phyloP scores from a whole-genome alignment of 345 rosid species.

The Citrus glauca region DNA sequence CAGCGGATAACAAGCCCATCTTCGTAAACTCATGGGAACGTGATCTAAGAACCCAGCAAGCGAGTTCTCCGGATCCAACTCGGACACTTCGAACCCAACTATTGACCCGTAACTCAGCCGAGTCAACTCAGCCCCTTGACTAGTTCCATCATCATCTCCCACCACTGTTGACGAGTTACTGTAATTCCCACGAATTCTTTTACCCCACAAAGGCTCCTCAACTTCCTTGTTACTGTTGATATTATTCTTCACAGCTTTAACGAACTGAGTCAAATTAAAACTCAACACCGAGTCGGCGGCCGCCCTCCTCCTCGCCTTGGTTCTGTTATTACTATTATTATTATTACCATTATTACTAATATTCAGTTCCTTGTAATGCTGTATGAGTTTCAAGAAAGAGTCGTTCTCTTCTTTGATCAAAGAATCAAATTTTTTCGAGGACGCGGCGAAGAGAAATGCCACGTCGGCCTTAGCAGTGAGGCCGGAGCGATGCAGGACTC shows the following conservation, averaged over 20 bases:
- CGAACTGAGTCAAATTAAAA: slow-evolving; percentile 48
- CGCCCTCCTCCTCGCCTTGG: slow-evolving; percentile 5
- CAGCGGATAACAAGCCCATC: slow-evolving; percentile 96
- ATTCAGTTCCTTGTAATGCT: slow-evolving; percentile 13
- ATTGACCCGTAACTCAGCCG: slow-evolving; percentile 77
- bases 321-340: slow-evolving; percentile 6
- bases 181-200: slow-evolving; percentile 36
- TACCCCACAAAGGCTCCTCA: slow-evolving; percentile 81
- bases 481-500: slow-evolving; percentile 66
- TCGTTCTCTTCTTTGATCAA: slow-evolving; percentile 62
- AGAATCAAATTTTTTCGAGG: slow-evolving; percentile 34
- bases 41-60: slow-evolving; percentile 72
- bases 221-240: slow-evolving; percentile 12
- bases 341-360: too few relatives aligned
- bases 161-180: slow-evolving; percentile 1
- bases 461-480: slow-evolving; percentile 59
- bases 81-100: slow-evolving; percentile 69
- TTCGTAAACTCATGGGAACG: slow-evolving; percentile 58
- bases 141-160: not conserved
- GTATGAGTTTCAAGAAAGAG: slow-evolving; percentile 57
- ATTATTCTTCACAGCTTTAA: slow-evolving; percentile 28
- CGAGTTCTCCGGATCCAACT: slow-evolving; percentile 89
- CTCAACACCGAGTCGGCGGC: slow-evolving; percentile 21
- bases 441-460: slow-evolving; percentile 47
- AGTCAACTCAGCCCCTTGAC: slow-evolving; percentile 24